Base-by-base conservation (phyloP, 2,329 filamentous ascomycete species). In the Pestalotiopsis sp. region DNA sequence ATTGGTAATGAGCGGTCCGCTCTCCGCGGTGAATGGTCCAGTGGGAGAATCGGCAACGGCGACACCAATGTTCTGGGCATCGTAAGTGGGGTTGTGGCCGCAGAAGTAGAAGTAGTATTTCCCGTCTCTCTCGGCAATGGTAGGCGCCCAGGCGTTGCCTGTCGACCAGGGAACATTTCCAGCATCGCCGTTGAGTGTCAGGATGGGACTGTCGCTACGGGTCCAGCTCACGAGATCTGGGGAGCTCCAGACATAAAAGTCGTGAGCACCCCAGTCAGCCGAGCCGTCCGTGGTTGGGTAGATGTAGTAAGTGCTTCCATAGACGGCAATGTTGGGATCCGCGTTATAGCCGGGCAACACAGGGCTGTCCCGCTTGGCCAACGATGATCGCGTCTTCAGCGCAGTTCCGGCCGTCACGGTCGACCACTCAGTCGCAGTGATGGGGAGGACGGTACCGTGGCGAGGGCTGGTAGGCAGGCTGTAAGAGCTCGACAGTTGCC, bases 121-220 rank as follows among this genome's bases (percentile, higher is more conserved):
- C 0, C 87, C 88, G 68, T 87, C 81, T 64, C 87, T 87, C 63
- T 81, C 78, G 1, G 87, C 87, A 2, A 90, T 90, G 65, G 90
- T 88, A 0, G 90, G 90, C 0, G 90, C 90, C 90, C 90, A 92
- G 3, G 90, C 85, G 72, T 91, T 90, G 69, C 90, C 90, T 1
- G 82, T 85, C 0, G 88, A 88, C 90, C 90, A 92, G 1, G 88
- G 88, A 1, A 92, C 84, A 68, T 90, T 85, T 12, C 83, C 64
- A 27, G 74, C 76, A 0, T 78, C 76, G n/a, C 83, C 83, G 57
- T 85, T 80, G 1, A 86, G 80, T 0, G 78, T 80, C 23, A 86
- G 78, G 71, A 86, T 80, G 0, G 84, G 82, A 14, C 81, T 64
- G 0, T 77, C 73, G 3, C 79, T 77, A 27, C 81, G 78, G 1